Evolutionary conservation across 106 monocot species (phyloP).

Genomic region (Dioscorea zingiberensis): DNA sequence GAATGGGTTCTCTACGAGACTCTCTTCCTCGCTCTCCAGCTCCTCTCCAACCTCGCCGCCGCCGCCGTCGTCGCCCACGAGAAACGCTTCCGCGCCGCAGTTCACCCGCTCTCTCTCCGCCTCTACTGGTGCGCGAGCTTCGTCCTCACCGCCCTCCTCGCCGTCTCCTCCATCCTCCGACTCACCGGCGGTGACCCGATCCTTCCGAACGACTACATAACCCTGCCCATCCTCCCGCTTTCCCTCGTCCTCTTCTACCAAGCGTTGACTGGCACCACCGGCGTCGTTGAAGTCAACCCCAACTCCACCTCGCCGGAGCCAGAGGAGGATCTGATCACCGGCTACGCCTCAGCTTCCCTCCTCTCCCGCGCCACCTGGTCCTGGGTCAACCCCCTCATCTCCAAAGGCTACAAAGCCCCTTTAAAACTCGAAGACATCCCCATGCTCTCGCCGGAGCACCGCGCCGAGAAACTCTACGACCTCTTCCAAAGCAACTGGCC

Average conservation of each 20-base stretch:
- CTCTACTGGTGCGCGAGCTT: conserved; percentile 50
- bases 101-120: conserved; percentile 35
- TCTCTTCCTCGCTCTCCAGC: conserved; percentile 35
- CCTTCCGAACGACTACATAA: conserved; percentile 37
- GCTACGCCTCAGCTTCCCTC: conserved; percentile 52
- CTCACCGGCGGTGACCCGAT: conserved; percentile 29
- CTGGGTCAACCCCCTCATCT: conserved; percentile 82
- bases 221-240: conserved; percentile 36
- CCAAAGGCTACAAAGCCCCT: conserved; percentile 57
- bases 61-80: conserved; percentile 56
- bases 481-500: conserved; percentile 73
- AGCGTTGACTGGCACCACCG: conserved; percentile 43
- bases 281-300: conserved; percentile 1
- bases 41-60: conserved; percentile 31
- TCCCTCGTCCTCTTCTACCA: conserved; percentile 36
- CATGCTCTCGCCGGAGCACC: conserved; percentile 53
- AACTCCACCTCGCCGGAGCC: background rate
- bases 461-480: conserved; percentile 64
- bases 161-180: conserved; percentile 38
- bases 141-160: conserved; percentile 32
- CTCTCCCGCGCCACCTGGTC: conserved; percentile 48
- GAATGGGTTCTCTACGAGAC: conserved; percentile 10
- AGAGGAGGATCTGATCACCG: too few relatives aligned
- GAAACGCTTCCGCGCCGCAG: conserved; percentile 27
- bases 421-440: conserved; percentile 77